These are phyloP conservation scores for Spathaspora arborariae DNA, from an alignment of 805 yeast species.

Conservation along the genomic window DNA sequence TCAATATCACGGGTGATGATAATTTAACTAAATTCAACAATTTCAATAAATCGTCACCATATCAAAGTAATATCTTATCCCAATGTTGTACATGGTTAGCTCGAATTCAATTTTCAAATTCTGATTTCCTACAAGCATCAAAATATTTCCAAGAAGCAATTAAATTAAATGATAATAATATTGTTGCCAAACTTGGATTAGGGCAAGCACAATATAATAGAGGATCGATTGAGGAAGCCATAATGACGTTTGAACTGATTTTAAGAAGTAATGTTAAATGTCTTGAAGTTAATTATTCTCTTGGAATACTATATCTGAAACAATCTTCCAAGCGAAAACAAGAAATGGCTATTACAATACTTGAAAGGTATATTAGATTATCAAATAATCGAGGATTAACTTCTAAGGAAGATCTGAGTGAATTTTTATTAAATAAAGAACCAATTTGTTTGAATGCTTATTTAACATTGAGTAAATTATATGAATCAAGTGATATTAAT, in stretches of 20 bases:
- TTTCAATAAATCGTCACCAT: slow-evolving; percentile 20
- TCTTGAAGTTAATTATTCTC: slow-evolving; percentile 67
- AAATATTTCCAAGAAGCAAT: slow-evolving; percentile 68
- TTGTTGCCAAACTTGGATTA: slow-evolving; percentile 73
- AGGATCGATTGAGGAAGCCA: slow-evolving; percentile 76
- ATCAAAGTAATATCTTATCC: slow-evolving; percentile 30
- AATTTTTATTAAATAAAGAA: slow-evolving; percentile 39
- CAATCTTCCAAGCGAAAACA: slow-evolving; percentile 39
- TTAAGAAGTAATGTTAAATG: slow-evolving; percentile 63
- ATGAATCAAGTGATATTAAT: slow-evolving; percentile 59
- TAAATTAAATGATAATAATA: slow-evolving; percentile 58
- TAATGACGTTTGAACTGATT: slow-evolving; percentile 75
- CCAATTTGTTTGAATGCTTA: slow-evolving; percentile 61
- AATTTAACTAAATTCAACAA: slow-evolving; percentile 12
- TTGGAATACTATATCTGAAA: slow-evolving; percentile 72
- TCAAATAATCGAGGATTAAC: slow-evolving; percentile 46
- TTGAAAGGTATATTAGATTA: slow-evolving; percentile 69
- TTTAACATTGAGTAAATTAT: slow-evolving; percentile 62
- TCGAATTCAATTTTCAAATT: slow-evolving; percentile 59
- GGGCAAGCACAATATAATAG: slow-evolving; percentile 81
- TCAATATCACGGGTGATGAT: slow-evolving; percentile 16
- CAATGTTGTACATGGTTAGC: slow-evolving; percentile 73
- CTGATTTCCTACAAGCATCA: slow-evolving; percentile 68
- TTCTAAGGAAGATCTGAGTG: slow-evolving; percentile 18
- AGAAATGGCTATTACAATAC: slow-evolving; percentile 52